Base-by-base conservation (phyloP, 2,329 filamentous ascomycete species). In the Hortaea werneckii region DNA sequence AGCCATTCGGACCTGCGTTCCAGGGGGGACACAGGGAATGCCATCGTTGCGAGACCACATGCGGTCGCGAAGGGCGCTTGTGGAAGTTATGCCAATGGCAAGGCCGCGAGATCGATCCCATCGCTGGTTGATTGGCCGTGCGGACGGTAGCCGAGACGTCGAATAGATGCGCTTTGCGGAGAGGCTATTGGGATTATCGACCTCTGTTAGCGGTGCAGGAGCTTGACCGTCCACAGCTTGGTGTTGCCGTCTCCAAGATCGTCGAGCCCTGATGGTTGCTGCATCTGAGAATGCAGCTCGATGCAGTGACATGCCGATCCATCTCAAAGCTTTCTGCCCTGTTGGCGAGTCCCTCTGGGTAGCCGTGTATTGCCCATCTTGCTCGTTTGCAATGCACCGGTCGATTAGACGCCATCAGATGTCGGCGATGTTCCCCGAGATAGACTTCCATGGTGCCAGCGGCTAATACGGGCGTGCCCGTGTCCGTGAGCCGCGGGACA, bases 101-200 rank as follows among this genome's bases (percentile, higher is more conserved):
- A 61, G 55, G 34, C 58, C 55, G 29, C 58, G 53, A 20, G 58
- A 60, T 45, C 47, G 43, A 47, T 59, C 56, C 56, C 56, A 58
- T 40, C 58, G 51, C 29, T 51, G 49, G 38, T 60, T 54, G 30
- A 60, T 46, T 10, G 56, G 54, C 7, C 57, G 56, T 28, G 40
- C 53, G 6, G 58, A 58, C 11, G 57, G 58, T 10, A 53, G 44
- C 30, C 56, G 52, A 40, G 40, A 43, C 27, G 29, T 20, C 2
- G 40, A 11, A 20, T 41, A 28, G 13, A 40, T 42, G 12, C n/a
- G 8, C 20, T 32, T 35, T 9, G 28, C 29, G 37, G 20, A 20
- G 20, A 20, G 20, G 20, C 20, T 20, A 20, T 20, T 20, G 20
- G 20, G 20, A 20, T 20, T 20, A 20, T 20, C 20, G 4, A 20